A percentile compares a stretch with the other conserved stretches of the same genome.
phyloP scores from a whole-genome alignment of 2,329 filamentous ascomycete genomes.

The Gaeumannomyces sp. region DNA sequence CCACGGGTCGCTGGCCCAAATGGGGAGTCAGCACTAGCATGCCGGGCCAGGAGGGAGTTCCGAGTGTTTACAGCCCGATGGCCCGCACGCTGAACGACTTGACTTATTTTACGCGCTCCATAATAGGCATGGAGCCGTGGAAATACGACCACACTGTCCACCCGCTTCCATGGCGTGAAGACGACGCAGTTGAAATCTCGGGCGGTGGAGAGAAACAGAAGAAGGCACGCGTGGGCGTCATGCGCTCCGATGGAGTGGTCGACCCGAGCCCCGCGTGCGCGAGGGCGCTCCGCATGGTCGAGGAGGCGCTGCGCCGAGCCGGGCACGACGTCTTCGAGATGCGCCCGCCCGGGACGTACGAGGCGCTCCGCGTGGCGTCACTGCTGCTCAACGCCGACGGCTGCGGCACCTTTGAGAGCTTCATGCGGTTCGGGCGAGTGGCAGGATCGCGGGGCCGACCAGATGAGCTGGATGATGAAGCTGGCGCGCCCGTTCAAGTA shows the following conservation, averaged over 20 bases:
- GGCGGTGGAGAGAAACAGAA: conserved; percentile 39
- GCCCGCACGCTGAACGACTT: conserved; percentile 77
- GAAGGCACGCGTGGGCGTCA: conserved; percentile 64
- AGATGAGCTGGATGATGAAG: conserved; percentile 68
- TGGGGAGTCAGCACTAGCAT: conserved; percentile 78
- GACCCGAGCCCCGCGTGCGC: conserved; percentile 79
- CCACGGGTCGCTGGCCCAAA: conserved; percentile 86
- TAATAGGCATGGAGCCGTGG: conserved; percentile 82
- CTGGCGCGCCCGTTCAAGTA: conserved; percentile 72
- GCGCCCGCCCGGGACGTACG: conserved; percentile 63
- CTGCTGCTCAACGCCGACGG: conserved; percentile 82
- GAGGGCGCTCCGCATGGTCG: conserved; percentile 66
- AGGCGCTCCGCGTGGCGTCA: conserved; percentile 69
- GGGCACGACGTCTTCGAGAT: conserved; percentile 69
- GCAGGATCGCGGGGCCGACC: conserved; percentile 69
- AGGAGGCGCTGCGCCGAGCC: conserved; percentile 58
- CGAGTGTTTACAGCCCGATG: conserved; percentile 90
- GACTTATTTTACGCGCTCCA: conserved; percentile 71
- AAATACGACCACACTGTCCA: conserved; percentile 81
- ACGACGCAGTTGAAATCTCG: conserved; percentile 52
- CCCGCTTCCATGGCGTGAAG: conserved; percentile 70
- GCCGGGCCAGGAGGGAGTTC: conserved; percentile 85
- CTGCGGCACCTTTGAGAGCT: conserved; percentile 70
- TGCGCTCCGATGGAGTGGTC: conserved; percentile 76
- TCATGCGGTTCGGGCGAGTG: conserved; percentile 72